Percentiles rank a stretch among this genome's conserved stretches.
Conservation (phyloP, 1,139 yeast species). For the Suhomyces yuchorum region DNA sequence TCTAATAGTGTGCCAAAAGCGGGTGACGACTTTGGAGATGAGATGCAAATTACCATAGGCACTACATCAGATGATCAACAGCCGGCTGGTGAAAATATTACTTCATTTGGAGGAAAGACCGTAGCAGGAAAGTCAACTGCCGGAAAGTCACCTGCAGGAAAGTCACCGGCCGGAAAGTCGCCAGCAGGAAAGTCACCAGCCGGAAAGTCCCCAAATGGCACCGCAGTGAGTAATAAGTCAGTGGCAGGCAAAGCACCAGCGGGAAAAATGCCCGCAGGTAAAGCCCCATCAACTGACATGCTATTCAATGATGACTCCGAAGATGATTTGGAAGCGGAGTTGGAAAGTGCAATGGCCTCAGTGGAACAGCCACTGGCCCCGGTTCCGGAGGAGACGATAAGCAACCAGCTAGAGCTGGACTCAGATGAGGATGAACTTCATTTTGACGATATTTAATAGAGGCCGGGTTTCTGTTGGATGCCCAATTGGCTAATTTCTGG, state of each 20-base stretch:
- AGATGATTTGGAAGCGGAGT: slow-evolving; percentile 11
- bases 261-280: background rate
- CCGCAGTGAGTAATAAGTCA: too few relatives aligned
- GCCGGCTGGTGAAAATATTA: too few relatives aligned
- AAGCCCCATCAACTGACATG: background rate
- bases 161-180: background rate
- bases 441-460: slow-evolving; percentile 18
- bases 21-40: background rate
- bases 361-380: slow-evolving; percentile 4
- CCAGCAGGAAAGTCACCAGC: background rate
- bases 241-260: background rate
- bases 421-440: slow-evolving; percentile 17
- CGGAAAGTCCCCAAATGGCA: background rate
- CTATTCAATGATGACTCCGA: slow-evolving; percentile 3
- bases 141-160: background rate
- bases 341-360: slow-evolving; percentile 10
- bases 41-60: background rate
- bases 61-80: background rate
- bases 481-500: too few relatives aligned
- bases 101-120: background rate
- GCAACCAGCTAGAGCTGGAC: slow-evolving; percentile 8
- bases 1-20: background rate
- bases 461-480: background rate
- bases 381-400: background rate
- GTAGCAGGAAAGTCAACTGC: background rate